These are phyloP conservation scores for Xylariaceae sp. DNA, from an alignment of 2,329 filamentous ascomycete genomes.

Conservation along the genomic window DNA sequence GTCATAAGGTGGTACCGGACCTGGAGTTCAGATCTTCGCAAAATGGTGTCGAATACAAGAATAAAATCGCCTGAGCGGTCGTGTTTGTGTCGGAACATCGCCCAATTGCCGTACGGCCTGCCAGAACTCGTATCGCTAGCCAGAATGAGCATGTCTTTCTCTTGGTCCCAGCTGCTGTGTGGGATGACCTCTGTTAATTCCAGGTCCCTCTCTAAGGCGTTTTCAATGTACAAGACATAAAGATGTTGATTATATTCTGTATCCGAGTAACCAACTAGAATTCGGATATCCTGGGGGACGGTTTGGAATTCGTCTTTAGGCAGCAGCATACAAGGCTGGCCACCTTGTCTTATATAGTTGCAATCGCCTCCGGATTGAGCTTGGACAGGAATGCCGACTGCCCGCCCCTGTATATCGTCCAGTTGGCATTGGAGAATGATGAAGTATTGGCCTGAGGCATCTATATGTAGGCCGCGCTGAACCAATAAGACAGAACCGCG, in stretches of 20 bases:
- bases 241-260: neutral
- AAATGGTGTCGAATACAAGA: no score
- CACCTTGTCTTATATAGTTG: neutral
- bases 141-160: neutral
- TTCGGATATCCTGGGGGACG: constrained; percentile 1
- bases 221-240: constrained; percentile 6
- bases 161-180: neutral
- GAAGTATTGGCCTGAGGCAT: neutral
- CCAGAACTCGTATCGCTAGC: neutral
- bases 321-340: neutral
- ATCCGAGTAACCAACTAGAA: neutral
- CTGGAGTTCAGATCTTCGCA: no score
- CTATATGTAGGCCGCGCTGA: neutral
- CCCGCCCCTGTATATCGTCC: neutral
- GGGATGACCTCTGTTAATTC: neutral
- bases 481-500: neutral
- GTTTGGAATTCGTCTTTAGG: neutral
- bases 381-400: neutral
- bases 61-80: no score
- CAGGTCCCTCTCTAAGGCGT: neutral
- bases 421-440: constrained; percentile 6
- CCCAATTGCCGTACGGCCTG: no score
- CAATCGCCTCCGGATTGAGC: neutral
- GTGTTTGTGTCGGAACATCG: no score
- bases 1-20: no score